phyloP scores from a whole-genome alignment of 129 eudicot genomes.

The Ambrosia artemisiifolia region DNA sequence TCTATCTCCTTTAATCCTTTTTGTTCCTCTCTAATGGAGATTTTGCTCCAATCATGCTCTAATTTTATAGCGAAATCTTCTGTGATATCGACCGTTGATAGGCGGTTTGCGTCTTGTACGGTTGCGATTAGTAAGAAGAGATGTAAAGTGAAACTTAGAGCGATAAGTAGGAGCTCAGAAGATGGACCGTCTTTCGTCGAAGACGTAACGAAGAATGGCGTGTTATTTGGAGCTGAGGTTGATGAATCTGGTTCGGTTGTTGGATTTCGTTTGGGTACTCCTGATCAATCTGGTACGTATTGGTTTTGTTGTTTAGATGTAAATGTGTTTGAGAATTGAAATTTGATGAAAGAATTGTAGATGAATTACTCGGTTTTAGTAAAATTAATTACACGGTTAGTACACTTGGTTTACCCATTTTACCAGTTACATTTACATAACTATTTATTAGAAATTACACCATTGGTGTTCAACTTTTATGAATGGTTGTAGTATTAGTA shows the following conservation, averaged over 20 bases:
- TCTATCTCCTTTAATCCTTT: constrained; percentile 9
- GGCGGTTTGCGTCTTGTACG: constrained; percentile 36
- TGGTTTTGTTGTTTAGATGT: not conserved
- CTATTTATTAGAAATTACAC: no score
- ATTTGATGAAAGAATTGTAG: no score
- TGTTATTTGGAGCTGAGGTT: constrained; percentile 54
- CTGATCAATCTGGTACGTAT: constrained; percentile 54
- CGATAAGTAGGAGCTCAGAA: constrained; percentile 21
- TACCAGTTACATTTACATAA: no score
- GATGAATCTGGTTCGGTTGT: constrained; percentile 65
- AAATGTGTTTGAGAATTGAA: not conserved
- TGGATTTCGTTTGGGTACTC: constrained; percentile 61
- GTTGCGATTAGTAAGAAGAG: constrained; percentile 15
- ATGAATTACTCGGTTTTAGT: no score
- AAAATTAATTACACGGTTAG: not conserved
- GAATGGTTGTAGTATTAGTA: no score
- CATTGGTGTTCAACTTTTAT: no score
- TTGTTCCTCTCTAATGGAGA: constrained; percentile 36
- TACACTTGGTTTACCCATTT: no score
- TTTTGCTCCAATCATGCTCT: constrained; percentile 32
- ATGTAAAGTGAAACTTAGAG: constrained; percentile 20
- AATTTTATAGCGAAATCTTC: constrained; percentile 7
- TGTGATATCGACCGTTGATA: constrained; percentile 4
- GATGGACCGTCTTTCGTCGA: constrained; percentile 42
- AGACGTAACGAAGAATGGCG: constrained; percentile 38